Evolutionary conservation across 2,329 filamentous ascomycete species (phyloP).

Genomic region (Fusarium nelsonii): DNA sequence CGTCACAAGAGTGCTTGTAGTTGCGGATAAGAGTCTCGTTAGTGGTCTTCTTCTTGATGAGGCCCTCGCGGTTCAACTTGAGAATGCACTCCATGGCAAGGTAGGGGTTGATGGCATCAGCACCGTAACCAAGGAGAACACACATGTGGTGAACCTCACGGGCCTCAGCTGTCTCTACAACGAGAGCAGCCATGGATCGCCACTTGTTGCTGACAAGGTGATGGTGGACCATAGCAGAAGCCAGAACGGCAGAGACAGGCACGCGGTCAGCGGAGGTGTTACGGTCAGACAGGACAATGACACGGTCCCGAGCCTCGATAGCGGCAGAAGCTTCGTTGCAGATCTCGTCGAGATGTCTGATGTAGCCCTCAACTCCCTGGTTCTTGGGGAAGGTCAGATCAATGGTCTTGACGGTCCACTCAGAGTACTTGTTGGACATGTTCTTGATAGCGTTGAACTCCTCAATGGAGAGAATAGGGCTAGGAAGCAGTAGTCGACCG

Average conservation of each 20-base stretch:
- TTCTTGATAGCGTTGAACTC: conserved; percentile 91
- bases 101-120: conserved; percentile 94
- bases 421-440: conserved; percentile 76
- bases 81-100: conserved; percentile 96
- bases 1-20: conserved; percentile 96
- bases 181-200: conserved; percentile 86
- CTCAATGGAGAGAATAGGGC: conserved; percentile 87
- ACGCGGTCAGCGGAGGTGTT: conserved; percentile 86
- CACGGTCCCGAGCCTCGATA: conserved; percentile 84
- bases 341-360: conserved; percentile 88
- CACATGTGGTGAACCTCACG: conserved; percentile 99
- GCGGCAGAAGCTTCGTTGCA: conserved; percentile 86
- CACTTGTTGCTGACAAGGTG: conserved; percentile 96
- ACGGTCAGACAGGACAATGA: conserved; percentile 91
- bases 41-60: conserved; percentile 89
- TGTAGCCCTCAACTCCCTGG: conserved; percentile 84
- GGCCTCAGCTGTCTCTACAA: conserved; percentile 93
- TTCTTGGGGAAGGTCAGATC: conserved; percentile 94
- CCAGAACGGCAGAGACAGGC: conserved; percentile 85
- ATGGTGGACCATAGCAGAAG: conserved; percentile 94
- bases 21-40: conserved; percentile 89
- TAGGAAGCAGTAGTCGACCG: conserved; percentile 85
- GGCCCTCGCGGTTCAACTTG: conserved; percentile 92
- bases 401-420: conserved; percentile 90
- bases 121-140: conserved; percentile 95